Conservation (phyloP, 2,329 filamentous ascomycete species). For the Neofusicoccum sp. region DNA sequence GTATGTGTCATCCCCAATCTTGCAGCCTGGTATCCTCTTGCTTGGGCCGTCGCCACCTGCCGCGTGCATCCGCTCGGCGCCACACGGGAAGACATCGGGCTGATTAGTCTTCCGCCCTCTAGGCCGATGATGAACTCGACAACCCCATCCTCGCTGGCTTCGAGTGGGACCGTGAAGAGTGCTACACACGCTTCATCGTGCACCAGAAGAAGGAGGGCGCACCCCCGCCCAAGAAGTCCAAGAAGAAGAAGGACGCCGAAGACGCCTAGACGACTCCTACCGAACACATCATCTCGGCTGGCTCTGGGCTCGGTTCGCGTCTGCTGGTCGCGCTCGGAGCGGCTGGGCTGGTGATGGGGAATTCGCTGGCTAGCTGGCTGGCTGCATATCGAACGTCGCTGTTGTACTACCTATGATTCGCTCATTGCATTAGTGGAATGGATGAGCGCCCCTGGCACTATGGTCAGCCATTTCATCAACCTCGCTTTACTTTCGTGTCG, state of each 20-base stretch:
- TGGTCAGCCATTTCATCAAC: not conserved
- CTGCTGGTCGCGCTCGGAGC: not conserved
- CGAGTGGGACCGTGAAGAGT: constrained; percentile 94
- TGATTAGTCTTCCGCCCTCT: constrained; percentile 8
- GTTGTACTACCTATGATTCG: not conserved
- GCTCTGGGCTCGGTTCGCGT: not conserved
- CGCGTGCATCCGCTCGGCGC: too few relatives aligned
- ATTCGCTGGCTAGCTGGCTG: not conserved
- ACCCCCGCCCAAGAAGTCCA: constrained; percentile 37
- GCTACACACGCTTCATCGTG: constrained; percentile 82
- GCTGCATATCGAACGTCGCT: not conserved
- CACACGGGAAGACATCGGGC: not conserved
- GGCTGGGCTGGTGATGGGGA: not conserved
- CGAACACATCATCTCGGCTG: not conserved
- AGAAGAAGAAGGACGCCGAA: constrained; percentile 35
- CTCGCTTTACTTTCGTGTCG: not conserved
- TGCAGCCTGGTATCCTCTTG: too few relatives aligned
- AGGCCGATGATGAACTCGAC: constrained; percentile 91
- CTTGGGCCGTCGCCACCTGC: not conserved
- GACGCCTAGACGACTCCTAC: not conserved
- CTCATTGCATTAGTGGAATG: not conserved
- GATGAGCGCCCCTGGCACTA: too few relatives aligned
- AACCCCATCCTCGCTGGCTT: constrained; percentile 86
- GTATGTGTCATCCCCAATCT: constrained; percentile 56
- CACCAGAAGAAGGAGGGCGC: constrained; percentile 74